Base-by-base conservation (phyloP, 140 eudicot genomes). In the Flaveria floridana region DNA sequence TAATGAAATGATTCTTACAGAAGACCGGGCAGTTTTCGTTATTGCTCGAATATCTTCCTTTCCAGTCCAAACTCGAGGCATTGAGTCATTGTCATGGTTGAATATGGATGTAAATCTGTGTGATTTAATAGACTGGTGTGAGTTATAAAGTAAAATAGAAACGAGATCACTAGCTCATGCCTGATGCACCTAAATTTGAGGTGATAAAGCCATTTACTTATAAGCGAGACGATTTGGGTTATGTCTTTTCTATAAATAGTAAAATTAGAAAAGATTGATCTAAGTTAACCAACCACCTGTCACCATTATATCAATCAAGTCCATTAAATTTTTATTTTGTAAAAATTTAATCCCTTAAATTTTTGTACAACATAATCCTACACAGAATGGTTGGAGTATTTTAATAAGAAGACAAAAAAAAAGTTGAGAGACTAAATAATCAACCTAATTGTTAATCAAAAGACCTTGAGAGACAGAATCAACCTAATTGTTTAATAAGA, bases 31-130 rank as follows among this genome's bases (percentile, higher is more conserved):
- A 61, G 81, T 72, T 75, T 84, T 90, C 16, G 99, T 88, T 47
- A 94, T 94, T 73, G 94, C 89, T 62, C 87, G 87, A 73, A 94
- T 90, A 71, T 94, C 96, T 85, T 94, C 97, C 76, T 88, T 90
- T 65, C 91, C 96, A 6, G 87, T 90, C 99, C 99, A 94, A 51
- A 90, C 91, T 12, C 95, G 94, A 3, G 99, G 97, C 96, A 85
- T 90, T 16, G 94, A 88, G 73, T 90, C 95, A 23, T 86, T 53
- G 76, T 94, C 99, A 61, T 88, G 89, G 76, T 87, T 88, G 76
- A 94, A 94, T 78, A 88, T 65, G 64, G 88, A 85, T 47, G 90
- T 77, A 79, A 94, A 94, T 85, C 99, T 94, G 81, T 19, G 34
- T 7, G 47, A 66, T 46, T 64, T 41, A 30, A 77, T 51, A 62